Evolutionary conservation across 257 asterid genomes (phyloP).

Genomic region (Solanum clarkiae): DNA sequence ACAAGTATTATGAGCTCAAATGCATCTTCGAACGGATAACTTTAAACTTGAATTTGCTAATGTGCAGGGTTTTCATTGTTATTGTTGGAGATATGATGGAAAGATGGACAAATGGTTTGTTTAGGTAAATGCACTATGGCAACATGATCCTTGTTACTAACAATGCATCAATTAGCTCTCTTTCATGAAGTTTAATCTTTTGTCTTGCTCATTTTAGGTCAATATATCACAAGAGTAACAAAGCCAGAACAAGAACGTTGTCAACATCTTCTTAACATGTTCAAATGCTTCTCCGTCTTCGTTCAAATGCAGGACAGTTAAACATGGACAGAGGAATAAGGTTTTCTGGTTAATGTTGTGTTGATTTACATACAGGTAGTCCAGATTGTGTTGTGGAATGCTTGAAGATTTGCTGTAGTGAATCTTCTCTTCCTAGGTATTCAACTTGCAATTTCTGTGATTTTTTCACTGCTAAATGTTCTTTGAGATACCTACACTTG

Average conservation of each 20-base stretch:
- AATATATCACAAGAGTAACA: slow-evolving; percentile 41
- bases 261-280: background rate
- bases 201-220: slow-evolving; percentile 16
- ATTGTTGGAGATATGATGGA: slow-evolving; percentile 53
- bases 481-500: background rate
- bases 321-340: background rate
- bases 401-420: slow-evolving; percentile 42
- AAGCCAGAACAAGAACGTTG: slow-evolving; percentile 35
- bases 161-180: background rate
- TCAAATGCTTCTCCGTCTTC: background rate
- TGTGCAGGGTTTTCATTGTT: slow-evolving; percentile 41
- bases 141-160: background rate
- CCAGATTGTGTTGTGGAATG: slow-evolving; percentile 53
- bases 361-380: slow-evolving; percentile 15
- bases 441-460: background rate
- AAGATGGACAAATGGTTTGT: slow-evolving; percentile 55
- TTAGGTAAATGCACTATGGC: background rate
- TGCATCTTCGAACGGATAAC: background rate
- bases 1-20: background rate
- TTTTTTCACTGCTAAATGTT: background rate
- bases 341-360: background rate
- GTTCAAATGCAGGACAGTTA: background rate
- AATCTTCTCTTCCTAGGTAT: slow-evolving; percentile 18
- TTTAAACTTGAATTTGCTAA: background rate
- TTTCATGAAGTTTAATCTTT: background rate